These are phyloP conservation scores for Fragaria ananassa DNA, from an alignment of 306 rosid species.

Conservation along the genomic window DNA sequence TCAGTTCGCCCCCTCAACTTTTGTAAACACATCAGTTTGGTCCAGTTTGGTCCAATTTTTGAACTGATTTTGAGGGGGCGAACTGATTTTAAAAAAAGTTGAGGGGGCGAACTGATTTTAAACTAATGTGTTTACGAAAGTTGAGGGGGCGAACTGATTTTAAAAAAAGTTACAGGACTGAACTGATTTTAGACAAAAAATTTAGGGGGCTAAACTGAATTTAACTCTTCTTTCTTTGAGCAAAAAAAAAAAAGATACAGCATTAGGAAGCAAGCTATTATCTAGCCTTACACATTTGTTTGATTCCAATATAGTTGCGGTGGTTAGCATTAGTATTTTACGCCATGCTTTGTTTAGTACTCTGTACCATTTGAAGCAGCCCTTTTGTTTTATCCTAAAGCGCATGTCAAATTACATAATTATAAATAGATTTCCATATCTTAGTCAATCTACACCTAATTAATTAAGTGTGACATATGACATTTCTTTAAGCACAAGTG, in stretches of 20 bases:
- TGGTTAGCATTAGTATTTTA: constrained; percentile 10
- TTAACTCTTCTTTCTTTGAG: background rate
- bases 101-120: no score
- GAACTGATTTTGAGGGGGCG: no score
- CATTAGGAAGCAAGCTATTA: background rate
- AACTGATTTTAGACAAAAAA: no score
- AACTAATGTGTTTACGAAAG: no score
- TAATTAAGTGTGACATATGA: background rate
- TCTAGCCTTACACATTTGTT: background rate
- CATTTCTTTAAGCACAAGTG: constrained; percentile 1
- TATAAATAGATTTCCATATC: background rate
- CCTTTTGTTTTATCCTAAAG: background rate
- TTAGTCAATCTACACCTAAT: constrained; percentile 1
- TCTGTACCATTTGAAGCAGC: background rate
- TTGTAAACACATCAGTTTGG: no score
- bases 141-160: no score
- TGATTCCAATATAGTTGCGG: constrained; percentile 3
- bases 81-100: no score
- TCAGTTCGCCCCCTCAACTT: no score
- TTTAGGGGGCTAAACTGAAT: no score
- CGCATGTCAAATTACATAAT: background rate
- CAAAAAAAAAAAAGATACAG: background rate
- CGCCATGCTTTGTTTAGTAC: background rate
- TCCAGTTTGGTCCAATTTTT: no score
- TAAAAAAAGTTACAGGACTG: no score